phyloP scores from a whole-genome alignment of 202 grass and related monocot species.

The Elaeis oleifera region DNA sequence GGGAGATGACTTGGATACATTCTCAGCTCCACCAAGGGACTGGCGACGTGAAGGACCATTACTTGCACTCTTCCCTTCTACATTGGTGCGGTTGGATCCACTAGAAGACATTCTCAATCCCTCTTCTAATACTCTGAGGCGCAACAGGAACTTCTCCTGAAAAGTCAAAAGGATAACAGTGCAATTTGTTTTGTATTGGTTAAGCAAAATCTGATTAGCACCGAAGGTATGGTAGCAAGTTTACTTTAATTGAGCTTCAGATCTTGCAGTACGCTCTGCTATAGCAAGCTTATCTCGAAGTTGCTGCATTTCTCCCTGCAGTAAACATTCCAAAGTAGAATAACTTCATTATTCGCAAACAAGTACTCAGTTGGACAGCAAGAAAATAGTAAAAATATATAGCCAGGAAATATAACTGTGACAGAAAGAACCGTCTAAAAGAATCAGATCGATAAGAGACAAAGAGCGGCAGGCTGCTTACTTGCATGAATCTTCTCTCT shows the following conservation, averaged over 20 bases:
- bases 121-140: conserved; percentile 96
- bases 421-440: too few species aligned
- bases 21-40: conserved; percentile 84
- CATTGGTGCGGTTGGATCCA: conserved; percentile 41
- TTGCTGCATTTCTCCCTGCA: conserved; percentile 93
- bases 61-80: conserved; percentile 53
- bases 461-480: conserved; percentile 25
- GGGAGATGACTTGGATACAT: conserved; percentile 52
- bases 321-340: background rate
- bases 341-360: too few species aligned
- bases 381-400: too few species aligned
- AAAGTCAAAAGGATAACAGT: conserved; percentile 17
- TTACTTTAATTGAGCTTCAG: conserved; percentile 91
- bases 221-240: background rate
- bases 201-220: conserved; percentile 1
- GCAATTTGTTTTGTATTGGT: conserved; percentile 20
- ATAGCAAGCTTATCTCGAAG: conserved; percentile 89
- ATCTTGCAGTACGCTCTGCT: conserved; percentile 69
- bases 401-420: too few species aligned
- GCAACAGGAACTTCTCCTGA: conserved; percentile 91
- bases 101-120: conserved; percentile 58
- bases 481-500: conserved; percentile 76
- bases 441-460: background rate
- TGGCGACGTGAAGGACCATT: conserved; percentile 76
- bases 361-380: too few species aligned